phyloP scores from a whole-genome alignment of 2,329 filamentous ascomycete species.

The Pyrenochaeta sp. region DNA sequence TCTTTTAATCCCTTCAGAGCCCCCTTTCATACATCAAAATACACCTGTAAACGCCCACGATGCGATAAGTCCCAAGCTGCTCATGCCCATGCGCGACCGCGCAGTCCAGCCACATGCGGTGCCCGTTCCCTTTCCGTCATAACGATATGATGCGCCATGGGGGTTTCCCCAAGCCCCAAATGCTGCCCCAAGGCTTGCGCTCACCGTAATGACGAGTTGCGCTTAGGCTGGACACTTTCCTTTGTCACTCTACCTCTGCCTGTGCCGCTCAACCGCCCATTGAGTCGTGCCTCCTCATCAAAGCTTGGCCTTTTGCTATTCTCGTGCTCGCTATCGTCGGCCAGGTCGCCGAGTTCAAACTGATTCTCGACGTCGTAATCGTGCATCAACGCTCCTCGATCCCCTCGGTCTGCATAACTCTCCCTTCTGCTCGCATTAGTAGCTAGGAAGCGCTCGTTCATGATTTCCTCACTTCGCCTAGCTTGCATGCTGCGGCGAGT shows the following conservation, averaged over 20 bases:
- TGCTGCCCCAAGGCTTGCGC: no score
- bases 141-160: neutral
- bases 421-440: constrained; percentile 13
- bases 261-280: constrained; percentile 32
- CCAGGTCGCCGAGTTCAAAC: constrained; percentile 80
- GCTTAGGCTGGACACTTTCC: constrained; percentile 36
- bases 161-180: no score
- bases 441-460: constrained; percentile 59
- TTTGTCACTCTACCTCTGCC: constrained; percentile 40
- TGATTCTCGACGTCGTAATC: constrained; percentile 82
- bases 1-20: neutral
- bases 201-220: constrained; percentile 28
- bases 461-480: constrained; percentile 65
- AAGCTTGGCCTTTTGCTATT: constrained; percentile 27
- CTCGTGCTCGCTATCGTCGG: constrained; percentile 68
- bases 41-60: constrained; percentile 20
- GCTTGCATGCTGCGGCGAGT: constrained; percentile 94
- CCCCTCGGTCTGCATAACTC: constrained; percentile 53
- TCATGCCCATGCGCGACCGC: constrained; percentile 3
- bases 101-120: constrained; percentile 15
- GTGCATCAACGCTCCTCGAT: constrained; percentile 84
- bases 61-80: constrained; percentile 7
- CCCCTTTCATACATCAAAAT: constrained; percentile 4
- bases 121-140: neutral
- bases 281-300: constrained; percentile 20